Evolutionary conservation across 2,329 filamentous ascomycete genomes (phyloP), one percentile per base, ranked within the genome.

Genomic region (Cladophialophora chaetospira): DNA sequence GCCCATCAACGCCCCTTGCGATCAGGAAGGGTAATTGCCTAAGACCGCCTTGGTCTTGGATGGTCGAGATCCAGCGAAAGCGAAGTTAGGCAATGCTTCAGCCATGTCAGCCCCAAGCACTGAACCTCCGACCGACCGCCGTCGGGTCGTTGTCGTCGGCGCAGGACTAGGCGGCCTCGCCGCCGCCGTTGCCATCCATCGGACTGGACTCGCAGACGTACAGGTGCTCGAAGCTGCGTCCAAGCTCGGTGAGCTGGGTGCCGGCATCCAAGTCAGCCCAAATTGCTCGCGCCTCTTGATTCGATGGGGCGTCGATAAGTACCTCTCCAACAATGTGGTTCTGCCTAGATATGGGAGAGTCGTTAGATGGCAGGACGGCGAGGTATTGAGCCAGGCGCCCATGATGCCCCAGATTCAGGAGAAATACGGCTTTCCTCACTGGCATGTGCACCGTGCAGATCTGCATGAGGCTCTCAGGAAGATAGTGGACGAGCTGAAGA

Each of bases 271-370:
- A 46, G 43, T 46, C 43, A 46, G 43, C 25, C 43, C 43, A 11
- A 46, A 46, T 28, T 46, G 43, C 25, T 46, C 43, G 43, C 43
- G 43, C 23, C 43, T 46, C 43, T 46, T 46, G 43, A 46, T 46
- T 26, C 25, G 43, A 28, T 46, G 43, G 43, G 43, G 43, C 25
- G 43, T 46, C 43, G 43, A 25, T n/a, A 46, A 46, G 43, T 46
- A 46, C 25, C 43, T 46, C 25, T 23, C 2, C 25, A 26, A 46
- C 43, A 31, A 19, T 8, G 43, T 46, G 25, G 43, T 46, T 19
- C 25, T 46, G 10, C 43, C 43, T 5, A 46, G 43, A 26, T 46
- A 29, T 15, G 43, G 43, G 5, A 46, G 25, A 31, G 43, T 46
- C 5, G 13, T 46, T 26, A 26, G 43, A 15, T 46, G 43, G 43